Conservation (phyloP, 768 basidiomycete genomes). For the Mycena venus region DNA sequence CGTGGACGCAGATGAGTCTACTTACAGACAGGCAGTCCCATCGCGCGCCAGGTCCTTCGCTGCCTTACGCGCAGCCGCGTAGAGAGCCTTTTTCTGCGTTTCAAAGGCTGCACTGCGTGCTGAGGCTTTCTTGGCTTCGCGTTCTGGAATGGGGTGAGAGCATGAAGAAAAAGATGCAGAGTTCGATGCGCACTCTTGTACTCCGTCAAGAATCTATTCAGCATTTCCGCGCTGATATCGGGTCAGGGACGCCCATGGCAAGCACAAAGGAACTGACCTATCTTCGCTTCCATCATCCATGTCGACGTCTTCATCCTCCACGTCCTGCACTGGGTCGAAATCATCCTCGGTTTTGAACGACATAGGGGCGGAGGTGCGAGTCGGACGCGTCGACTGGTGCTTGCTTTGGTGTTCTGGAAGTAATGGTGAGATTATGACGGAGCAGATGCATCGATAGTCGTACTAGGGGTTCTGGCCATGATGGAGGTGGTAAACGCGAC, state of each 20-base stretch:
- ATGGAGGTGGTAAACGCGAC: conserved; percentile 29
- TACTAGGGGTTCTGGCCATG: conserved; percentile 46
- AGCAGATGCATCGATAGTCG: not conserved
- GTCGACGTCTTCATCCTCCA: conserved; percentile 29
- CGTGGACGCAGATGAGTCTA: not conserved
- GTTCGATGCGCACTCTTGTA: conserved; percentile 34
- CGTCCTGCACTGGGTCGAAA: conserved; percentile 35
- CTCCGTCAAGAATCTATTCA: conserved; percentile 22
- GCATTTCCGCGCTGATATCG: conserved; percentile 30
- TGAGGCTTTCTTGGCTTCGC: conserved; percentile 44
- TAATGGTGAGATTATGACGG: not conserved
- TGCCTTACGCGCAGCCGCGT: conserved; percentile 47
- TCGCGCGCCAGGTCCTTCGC: conserved; percentile 44
- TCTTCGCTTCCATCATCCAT: conserved; percentile 33
- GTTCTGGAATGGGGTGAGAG: conserved; percentile 34
- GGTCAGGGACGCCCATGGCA: not conserved
- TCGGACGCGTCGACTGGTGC: conserved; percentile 34
- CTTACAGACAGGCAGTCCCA: conserved; percentile 49
- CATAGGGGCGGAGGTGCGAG: conserved; percentile 33
- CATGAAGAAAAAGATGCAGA: not conserved
- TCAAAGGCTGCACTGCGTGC: conserved; percentile 42
- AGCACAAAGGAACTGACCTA: conserved; percentile 1
- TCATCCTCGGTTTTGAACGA: conserved; percentile 37
- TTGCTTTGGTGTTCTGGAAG: conserved; percentile 1
- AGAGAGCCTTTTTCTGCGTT: conserved; percentile 49